phyloP scores from a whole-genome alignment of 2,329 filamentous ascomycete genomes.

The Periglandula ipomoeae region DNA sequence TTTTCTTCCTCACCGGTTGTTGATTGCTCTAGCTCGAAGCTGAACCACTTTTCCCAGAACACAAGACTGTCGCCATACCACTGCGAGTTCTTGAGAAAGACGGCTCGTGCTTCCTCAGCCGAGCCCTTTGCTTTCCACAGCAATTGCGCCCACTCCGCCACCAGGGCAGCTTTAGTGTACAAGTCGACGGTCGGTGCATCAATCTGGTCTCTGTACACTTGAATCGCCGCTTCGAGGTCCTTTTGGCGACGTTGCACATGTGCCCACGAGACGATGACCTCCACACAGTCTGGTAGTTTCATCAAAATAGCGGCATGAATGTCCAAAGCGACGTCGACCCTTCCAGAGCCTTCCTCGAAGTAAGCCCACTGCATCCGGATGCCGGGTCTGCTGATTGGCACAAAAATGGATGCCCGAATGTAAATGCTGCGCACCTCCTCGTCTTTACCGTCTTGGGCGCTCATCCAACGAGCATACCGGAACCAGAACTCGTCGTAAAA shows the following conservation, averaged over 20 bases:
- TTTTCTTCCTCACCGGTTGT: conserved; percentile 54
- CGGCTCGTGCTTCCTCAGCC: conserved; percentile 68
- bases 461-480: conserved; percentile 94
- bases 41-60: conserved; percentile 85
- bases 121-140: conserved; percentile 83
- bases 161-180: conserved; percentile 76
- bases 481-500: conserved; percentile 98
- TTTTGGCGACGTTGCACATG: conserved; percentile 77
- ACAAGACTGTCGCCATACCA: conserved; percentile 76
- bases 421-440: conserved; percentile 92
- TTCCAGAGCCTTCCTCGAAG: conserved; percentile 80
- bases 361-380: conserved; percentile 87
- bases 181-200: conserved; percentile 62
- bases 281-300: conserved; percentile 69
- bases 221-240: conserved; percentile 75
- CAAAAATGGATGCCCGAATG: conserved; percentile 78
- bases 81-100: conserved; percentile 74
- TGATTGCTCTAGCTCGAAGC: conserved; percentile 82
- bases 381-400: conserved; percentile 75
- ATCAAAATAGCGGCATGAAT: conserved; percentile 77
- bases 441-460: conserved; percentile 66
- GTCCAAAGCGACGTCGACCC: conserved; percentile 68
- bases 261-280: conserved; percentile 80
- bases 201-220: conserved; percentile 73
- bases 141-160: conserved; percentile 79